phyloP scores from a whole-genome alignment of 768 basidiomycete species.

The Termitomyces sp. region DNA sequence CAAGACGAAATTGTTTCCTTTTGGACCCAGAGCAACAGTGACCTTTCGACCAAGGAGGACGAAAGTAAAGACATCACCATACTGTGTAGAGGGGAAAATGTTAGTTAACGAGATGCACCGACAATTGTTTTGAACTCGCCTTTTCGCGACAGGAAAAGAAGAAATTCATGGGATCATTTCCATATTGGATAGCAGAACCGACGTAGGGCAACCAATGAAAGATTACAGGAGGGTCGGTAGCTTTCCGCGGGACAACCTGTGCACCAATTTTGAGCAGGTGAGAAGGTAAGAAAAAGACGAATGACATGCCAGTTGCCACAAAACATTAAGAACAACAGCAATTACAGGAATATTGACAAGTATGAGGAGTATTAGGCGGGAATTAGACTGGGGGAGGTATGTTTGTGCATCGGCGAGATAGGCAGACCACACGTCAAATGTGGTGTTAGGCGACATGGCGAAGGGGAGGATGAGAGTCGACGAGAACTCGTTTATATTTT shows the following conservation, averaged over 20 bases:
- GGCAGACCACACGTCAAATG: conserved; percentile 41
- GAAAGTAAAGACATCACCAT: conserved; percentile 98
- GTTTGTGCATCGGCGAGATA: conserved; percentile 39
- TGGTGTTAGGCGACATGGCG: conserved; percentile 40
- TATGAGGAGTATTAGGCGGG: conserved; percentile 38
- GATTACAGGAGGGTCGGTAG: conserved; percentile 80
- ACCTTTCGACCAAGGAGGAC: conserved; percentile 84
- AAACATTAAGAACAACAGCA: conserved; percentile 66
- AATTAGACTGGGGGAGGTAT: conserved; percentile 30
- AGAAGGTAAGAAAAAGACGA: background rate
- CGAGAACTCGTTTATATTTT: conserved; percentile 5
- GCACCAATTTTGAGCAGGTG: background rate
- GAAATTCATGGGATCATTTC: conserved; percentile 90
- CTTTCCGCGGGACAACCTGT: conserved; percentile 67
- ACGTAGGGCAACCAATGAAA: conserved; percentile 92
- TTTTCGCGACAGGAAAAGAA: conserved; percentile 76
- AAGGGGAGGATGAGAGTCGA: background rate
- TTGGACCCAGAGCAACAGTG: conserved; percentile 86
- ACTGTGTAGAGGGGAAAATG: conserved; percentile 40
- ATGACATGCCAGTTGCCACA: conserved; percentile 72
- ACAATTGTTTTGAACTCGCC: conserved; percentile 34
- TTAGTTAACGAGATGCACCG: background rate
- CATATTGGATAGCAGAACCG: conserved; percentile 87
- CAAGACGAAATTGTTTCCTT: conserved; percentile 91
- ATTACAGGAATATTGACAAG: conserved; percentile 68